Conservation (phyloP, 75 land plant genomes). For the Adiantum capillusveneris region DNA sequence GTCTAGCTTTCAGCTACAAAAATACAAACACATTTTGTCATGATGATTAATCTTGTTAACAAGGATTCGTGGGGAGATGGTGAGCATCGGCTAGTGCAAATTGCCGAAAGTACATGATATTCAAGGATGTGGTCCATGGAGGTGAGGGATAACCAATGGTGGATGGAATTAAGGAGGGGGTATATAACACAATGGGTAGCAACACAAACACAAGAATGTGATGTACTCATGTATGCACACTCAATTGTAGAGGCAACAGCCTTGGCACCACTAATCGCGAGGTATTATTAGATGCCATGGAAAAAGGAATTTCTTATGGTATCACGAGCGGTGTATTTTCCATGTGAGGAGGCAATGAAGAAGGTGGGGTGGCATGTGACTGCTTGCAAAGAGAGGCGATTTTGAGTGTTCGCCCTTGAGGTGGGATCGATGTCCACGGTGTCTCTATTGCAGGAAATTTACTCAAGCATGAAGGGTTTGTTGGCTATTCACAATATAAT, state of each 20-base stretch:
- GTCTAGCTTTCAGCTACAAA: conserved; percentile 88
- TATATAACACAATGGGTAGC: conserved; percentile 97
- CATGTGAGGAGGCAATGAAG: conserved; percentile 82
- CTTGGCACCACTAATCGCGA: conserved; percentile 61
- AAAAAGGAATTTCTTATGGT: conserved; percentile 82
- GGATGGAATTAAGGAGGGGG: conserved; percentile 77
- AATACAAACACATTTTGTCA: conserved; percentile 84
- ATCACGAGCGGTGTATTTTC: conserved; percentile 64
- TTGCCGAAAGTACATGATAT: conserved; percentile 91
- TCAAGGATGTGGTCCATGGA: conserved; percentile 89
- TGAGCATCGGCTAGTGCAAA: conserved; percentile 93
- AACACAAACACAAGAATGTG: conserved; percentile 86
- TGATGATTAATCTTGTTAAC: conserved; percentile 79
- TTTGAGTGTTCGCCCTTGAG: conserved; percentile 83
- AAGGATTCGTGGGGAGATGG: conserved; percentile 99
- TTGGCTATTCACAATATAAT: conserved; percentile 68
- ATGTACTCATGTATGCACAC: conserved; percentile 89
- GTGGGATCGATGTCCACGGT: conserved; percentile 45
- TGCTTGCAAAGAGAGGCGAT: conserved; percentile 76
- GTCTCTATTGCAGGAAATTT: conserved; percentile 60
- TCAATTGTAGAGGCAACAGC: conserved; percentile 63
- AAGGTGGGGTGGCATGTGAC: conserved; percentile 63
- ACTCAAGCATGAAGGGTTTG: conserved; percentile 75
- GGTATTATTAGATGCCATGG: conserved; percentile 62
- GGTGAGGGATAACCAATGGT: conserved; percentile 97